Conservation (phyloP, 371 early-diverging fungal genomes). For the Phascolomyces articulosus region DNA sequence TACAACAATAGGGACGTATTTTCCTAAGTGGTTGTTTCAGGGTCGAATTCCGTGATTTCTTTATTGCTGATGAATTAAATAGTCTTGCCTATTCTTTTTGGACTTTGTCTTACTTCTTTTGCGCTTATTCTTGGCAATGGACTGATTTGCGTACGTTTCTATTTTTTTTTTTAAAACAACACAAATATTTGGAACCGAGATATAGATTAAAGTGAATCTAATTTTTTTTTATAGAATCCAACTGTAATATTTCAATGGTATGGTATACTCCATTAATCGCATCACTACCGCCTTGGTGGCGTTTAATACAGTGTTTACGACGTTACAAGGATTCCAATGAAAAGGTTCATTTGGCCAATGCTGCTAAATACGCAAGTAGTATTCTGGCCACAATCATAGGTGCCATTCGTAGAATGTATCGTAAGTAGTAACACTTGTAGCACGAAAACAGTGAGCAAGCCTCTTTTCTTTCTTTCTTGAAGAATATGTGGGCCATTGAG, state of each 20-base stretch:
- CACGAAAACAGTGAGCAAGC: too few species aligned
- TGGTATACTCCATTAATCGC: constrained; percentile 68
- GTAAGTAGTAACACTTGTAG: constrained; percentile 31
- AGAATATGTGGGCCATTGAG: too few species aligned
- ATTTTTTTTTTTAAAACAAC: too few species aligned
- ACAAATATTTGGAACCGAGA: not conserved
- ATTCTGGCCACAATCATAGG: constrained; percentile 34
- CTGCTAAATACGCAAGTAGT: constrained; percentile 48
- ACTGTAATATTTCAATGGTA: constrained; percentile 63
- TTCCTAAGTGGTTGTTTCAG: constrained; percentile 55
- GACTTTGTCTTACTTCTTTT: constrained; percentile 69
- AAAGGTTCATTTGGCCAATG: constrained; percentile 71
- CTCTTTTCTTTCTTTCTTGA: too few species aligned
- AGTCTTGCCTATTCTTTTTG: constrained; percentile 76
- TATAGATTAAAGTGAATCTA: not conserved
- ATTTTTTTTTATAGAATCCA: constrained; percentile 1
- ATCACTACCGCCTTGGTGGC: constrained; percentile 67
- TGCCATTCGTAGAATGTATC: constrained; percentile 31
- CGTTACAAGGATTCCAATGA: constrained; percentile 62
- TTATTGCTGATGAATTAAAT: constrained; percentile 83
- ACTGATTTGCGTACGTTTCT: constrained; percentile 49
- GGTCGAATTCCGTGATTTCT: constrained; percentile 88
- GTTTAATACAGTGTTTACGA: constrained; percentile 73
- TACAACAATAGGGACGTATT: constrained; percentile 57
- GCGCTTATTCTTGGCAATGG: constrained; percentile 65